phyloP scores from a whole-genome alignment of 2,329 filamentous ascomycete species.

The Alternaria alternata region DNA sequence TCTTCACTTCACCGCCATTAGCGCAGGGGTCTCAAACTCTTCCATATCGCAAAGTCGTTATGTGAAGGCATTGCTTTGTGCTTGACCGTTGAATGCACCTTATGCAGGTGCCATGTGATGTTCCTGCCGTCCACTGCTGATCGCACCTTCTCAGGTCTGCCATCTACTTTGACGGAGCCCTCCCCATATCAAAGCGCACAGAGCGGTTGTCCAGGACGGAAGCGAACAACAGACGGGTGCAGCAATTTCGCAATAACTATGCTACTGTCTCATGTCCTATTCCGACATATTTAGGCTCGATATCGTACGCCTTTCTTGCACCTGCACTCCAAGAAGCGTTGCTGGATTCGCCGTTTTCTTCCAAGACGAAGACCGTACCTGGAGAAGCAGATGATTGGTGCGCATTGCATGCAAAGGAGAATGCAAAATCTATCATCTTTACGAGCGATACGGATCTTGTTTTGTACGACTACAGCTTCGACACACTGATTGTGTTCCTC shows the following conservation, averaged over 20 bases:
- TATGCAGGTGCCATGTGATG: constrained; percentile 19
- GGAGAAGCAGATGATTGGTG: constrained; percentile 89
- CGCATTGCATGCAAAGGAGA: constrained; percentile 67
- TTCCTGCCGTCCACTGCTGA: constrained; percentile 31
- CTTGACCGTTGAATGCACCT: constrained; percentile 19
- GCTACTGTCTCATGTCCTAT: constrained; percentile 36
- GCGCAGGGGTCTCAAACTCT: constrained; percentile 8
- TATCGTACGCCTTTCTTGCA: constrained; percentile 75
- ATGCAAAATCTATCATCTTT: constrained; percentile 69
- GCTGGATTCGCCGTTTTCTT: constrained; percentile 52
- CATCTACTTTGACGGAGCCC: constrained; percentile 86
- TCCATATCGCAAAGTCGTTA: neutral
- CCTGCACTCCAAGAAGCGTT: constrained; percentile 78
- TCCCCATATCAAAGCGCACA: constrained; percentile 72
- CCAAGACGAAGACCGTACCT: constrained; percentile 68
- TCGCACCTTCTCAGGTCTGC: constrained; percentile 51
- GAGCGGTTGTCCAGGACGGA: constrained; percentile 70
- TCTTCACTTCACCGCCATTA: constrained; percentile 12
- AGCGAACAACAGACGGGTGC: constrained; percentile 65
- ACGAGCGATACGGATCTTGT: constrained; percentile 91
- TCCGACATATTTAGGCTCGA: constrained; percentile 36
- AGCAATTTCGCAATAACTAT: constrained; percentile 54
- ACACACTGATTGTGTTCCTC: constrained; percentile 73
- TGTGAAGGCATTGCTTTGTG: constrained; percentile 13
- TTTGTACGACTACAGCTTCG: constrained; percentile 71